These are phyloP conservation scores for Picea glauca DNA, from an alignment of 75 land plant genomes.

Conservation along the genomic window DNA sequence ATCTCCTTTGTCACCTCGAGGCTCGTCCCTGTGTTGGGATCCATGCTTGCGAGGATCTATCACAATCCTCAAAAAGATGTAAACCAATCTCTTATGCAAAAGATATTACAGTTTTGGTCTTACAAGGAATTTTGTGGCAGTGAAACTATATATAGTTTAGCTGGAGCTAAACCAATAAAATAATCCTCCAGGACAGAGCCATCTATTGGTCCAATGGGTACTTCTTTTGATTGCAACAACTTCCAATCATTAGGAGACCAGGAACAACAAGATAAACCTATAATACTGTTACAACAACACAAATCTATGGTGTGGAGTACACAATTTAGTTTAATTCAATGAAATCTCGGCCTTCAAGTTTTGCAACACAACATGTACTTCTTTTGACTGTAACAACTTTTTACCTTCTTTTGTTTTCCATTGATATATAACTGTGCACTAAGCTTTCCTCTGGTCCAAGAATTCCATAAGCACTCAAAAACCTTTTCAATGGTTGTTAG, in stretches of 20 bases:
- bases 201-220: conserved; percentile 19
- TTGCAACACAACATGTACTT: neutral
- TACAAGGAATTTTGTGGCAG: conserved; percentile 87
- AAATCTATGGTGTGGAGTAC: too few relatives aligned
- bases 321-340: too few relatives aligned
- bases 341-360: too few relatives aligned
- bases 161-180: conserved; percentile 24
- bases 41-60: conserved; percentile 89
- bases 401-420: neutral
- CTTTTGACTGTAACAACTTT: neutral
- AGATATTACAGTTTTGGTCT: conserved; percentile 92
- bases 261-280: too few relatives aligned
- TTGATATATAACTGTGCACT: neutral
- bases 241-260: too few relatives aligned
- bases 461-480: conserved; percentile 13
- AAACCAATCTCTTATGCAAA: conserved; percentile 78
- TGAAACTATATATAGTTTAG: conserved; percentile 61
- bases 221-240: neutral
- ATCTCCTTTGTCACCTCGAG: conserved; percentile 26
- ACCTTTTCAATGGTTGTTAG: conserved; percentile 45
- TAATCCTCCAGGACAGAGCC: conserved; percentile 8
- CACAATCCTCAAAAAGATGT: conserved; percentile 83
- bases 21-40: conserved; percentile 44
- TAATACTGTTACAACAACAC: too few relatives aligned
- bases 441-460: neutral